phyloP scores from a whole-genome alignment of 202 grass and related monocot genomes.

The Sporobolus alterniflorus region DNA sequence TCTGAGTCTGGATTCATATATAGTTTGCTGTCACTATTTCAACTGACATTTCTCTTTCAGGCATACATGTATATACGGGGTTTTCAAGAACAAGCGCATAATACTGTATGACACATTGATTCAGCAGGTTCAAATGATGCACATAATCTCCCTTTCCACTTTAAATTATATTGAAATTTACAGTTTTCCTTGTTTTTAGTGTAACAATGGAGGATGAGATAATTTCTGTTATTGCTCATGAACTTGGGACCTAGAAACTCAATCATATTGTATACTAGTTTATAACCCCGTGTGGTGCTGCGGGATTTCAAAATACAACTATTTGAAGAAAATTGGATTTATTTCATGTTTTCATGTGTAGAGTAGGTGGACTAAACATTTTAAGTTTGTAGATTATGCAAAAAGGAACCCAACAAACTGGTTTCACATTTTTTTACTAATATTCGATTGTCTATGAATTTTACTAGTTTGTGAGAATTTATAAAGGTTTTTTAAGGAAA shows the following conservation, averaged over 20 bases:
- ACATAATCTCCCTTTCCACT: not conserved
- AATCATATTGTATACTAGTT: constrained; percentile 85
- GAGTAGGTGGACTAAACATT: too few relatives aligned
- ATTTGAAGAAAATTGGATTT: too few relatives aligned
- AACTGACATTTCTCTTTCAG: constrained; percentile 56
- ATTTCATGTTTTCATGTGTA: too few relatives aligned
- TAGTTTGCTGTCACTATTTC: constrained; percentile 11
- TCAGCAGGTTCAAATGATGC: constrained; percentile 76
- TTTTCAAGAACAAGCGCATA: constrained; percentile 99
- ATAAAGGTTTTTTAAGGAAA: too few relatives aligned
- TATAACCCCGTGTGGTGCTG: too few relatives aligned
- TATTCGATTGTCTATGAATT: too few relatives aligned
- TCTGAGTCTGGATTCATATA: not conserved
- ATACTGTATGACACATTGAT: constrained; percentile 99
- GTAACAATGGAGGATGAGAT: constrained; percentile 91
- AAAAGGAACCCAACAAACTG: too few relatives aligned
- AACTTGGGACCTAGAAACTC: constrained; percentile 99
- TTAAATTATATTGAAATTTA: constrained; percentile 19
- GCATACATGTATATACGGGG: constrained; percentile 99
- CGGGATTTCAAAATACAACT: too few relatives aligned
- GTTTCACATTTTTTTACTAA: too few relatives aligned
- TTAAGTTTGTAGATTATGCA: too few relatives aligned
- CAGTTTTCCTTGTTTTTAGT: constrained; percentile 54
- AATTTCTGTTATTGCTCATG: constrained; percentile 98
- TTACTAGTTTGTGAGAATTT: too few relatives aligned